phyloP scores from a whole-genome alignment of 805 yeast species.

The Candida taoyuanica region DNA sequence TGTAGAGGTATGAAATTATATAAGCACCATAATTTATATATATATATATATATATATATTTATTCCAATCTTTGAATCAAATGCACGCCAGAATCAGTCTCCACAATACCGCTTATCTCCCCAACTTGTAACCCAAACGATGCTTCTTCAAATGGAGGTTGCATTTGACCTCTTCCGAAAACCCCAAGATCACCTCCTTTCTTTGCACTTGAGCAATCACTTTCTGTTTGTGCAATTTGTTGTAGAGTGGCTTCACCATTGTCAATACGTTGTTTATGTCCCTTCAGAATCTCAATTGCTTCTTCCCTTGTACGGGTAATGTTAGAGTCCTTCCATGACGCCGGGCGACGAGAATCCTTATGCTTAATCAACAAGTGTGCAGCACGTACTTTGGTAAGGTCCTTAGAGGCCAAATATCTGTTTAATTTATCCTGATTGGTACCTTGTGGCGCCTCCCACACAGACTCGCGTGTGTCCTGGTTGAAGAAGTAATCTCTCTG shows the following conservation, averaged over 20 bases:
- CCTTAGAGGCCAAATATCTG: constrained; percentile 48
- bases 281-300: constrained; percentile 60
- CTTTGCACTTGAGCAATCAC: constrained; percentile 84
- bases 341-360: constrained; percentile 78
- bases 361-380: constrained; percentile 84
- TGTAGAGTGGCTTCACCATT: constrained; percentile 63
- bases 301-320: constrained; percentile 82
- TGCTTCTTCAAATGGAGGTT: constrained; percentile 87
- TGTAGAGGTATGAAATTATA: too few species aligned
- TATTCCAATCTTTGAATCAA: constrained; percentile 72
- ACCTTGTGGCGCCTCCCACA: constrained; percentile 91
- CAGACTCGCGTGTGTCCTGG: constrained; percentile 62
- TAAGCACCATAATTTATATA: too few species aligned
- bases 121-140: constrained; percentile 80
- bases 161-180: constrained; percentile 91
- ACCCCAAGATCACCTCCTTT: constrained; percentile 90
- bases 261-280: constrained; percentile 52
- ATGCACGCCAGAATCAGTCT: constrained; percentile 89
- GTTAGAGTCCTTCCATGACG: constrained; percentile 79
- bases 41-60: constrained; percentile 20
- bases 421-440: constrained; percentile 59
- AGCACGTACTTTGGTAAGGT: constrained; percentile 64
- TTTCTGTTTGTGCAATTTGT: constrained; percentile 73
- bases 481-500: constrained; percentile 81
- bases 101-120: constrained; percentile 77